Percentiles rank a stretch among this genome's conserved stretches.
Conservation (phyloP, 352 stramenopile species). For the Blastocystis sp. region DNA sequence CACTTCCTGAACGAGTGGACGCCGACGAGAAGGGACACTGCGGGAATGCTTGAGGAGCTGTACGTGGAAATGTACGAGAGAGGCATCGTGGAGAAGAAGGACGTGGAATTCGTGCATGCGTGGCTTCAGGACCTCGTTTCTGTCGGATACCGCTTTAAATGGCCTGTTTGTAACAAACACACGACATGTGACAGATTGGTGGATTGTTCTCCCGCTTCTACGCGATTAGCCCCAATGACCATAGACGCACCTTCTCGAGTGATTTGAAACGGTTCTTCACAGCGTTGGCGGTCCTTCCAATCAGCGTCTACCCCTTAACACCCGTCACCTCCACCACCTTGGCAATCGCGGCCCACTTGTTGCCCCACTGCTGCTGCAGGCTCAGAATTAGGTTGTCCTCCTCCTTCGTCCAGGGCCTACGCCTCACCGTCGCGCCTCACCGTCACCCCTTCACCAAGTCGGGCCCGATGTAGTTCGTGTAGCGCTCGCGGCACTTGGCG, state of each 20-base stretch:
- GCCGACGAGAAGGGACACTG: not conserved
- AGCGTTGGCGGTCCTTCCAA: constrained; percentile 13
- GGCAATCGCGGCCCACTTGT: constrained; percentile 87
- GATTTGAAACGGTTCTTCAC: constrained; percentile 31
- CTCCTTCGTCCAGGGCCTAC: constrained; percentile 82
- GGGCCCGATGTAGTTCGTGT: constrained; percentile 84
- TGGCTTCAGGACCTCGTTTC: constrained; percentile 39
- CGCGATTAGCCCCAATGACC: too few relatives aligned
- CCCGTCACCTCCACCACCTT: constrained; percentile 72
- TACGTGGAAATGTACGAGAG: constrained; percentile 65
- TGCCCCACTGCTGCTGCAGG: constrained; percentile 81
- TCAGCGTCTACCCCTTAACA: not conserved
- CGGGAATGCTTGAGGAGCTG: constrained; percentile 60
- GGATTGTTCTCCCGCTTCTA: not conserved
- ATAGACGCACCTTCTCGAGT: too few relatives aligned
- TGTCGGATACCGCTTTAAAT: constrained; percentile 29
- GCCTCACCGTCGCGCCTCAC: constrained; percentile 72
- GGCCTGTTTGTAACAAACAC: constrained; percentile 16
- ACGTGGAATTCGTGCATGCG: constrained; percentile 50
- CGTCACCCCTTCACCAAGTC: constrained; percentile 74
- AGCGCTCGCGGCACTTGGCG: constrained; percentile 79
- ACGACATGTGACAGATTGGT: not conserved
- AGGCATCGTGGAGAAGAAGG: constrained; percentile 58
- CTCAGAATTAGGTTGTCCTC: constrained; percentile 86
- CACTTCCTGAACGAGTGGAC: constrained; percentile 61